Percentiles rank a stretch among this genome's conserved stretches.
Conservation (phyloP, 2,329 filamentous ascomycete species). For the Sarocladium kiliense region DNA sequence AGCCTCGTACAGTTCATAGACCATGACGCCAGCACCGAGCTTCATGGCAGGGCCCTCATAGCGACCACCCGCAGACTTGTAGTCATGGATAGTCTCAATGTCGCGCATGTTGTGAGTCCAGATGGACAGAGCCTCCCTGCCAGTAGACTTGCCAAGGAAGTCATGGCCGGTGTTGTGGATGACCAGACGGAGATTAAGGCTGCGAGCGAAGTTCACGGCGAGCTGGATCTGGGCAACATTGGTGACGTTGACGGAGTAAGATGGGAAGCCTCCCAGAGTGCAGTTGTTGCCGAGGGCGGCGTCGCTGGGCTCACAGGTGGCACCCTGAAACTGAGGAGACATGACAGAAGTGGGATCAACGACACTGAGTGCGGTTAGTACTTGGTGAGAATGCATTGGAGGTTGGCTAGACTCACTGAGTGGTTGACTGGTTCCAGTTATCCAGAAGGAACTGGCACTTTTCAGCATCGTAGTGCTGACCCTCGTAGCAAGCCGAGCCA, state of each 20-base stretch:
- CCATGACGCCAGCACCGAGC: conserved; percentile 6
- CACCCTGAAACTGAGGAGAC: conserved; percentile 33
- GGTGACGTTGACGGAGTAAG: conserved; percentile 35
- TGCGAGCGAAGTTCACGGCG: conserved; percentile 39
- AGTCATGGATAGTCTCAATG: conserved; percentile 19
- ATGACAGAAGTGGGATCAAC: conserved; percentile 34
- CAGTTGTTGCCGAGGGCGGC: conserved; percentile 23
- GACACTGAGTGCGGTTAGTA: conserved; percentile 16
- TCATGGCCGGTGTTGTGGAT: conserved; percentile 50
- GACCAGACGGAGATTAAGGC: conserved; percentile 43
- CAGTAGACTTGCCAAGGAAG: conserved; percentile 54
- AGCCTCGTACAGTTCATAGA: conserved; percentile 6
- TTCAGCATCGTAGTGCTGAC: conserved; percentile 19
- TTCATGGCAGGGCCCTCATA: conserved; percentile 37
- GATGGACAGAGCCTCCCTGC: conserved; percentile 51
- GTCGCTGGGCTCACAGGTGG: conserved; percentile 29
- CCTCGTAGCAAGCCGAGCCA: conserved; percentile 26
- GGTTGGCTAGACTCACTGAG: no score
- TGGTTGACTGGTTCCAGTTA: conserved; percentile 17
- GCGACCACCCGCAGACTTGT: conserved; percentile 14
- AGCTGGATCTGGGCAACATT: conserved; percentile 39
- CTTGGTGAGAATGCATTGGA: no score
- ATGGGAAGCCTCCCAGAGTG: conserved; percentile 34
- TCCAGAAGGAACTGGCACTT: conserved; percentile 19
- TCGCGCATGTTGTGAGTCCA: conserved; percentile 53